Percentiles rank a stretch among this genome's conserved stretches.
These are phyloP conservation scores for Carex littledalei DNA, from an alignment of 176 grass and related monocot genomes.

Conservation along the genomic window DNA sequence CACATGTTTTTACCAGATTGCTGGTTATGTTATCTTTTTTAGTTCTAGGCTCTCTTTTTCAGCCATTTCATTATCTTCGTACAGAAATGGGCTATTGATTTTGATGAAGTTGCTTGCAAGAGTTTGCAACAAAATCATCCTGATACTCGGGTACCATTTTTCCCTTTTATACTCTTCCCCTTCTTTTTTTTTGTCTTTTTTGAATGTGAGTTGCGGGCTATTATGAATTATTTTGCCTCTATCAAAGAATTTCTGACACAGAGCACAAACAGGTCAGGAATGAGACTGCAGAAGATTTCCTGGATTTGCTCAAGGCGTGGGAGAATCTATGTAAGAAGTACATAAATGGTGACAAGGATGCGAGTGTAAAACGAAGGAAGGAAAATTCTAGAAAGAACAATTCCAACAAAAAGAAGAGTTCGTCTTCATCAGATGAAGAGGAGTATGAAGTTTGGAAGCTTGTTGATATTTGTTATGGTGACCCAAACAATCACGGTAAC, in stretches of 20 bases:
- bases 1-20: neutral
- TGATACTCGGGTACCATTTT: conserved; percentile 53
- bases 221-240: neutral
- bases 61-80: conserved; percentile 5
- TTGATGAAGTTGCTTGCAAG: conserved; percentile 55
- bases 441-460: conserved; percentile 67
- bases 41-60: neutral
- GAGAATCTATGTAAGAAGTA: conserved; percentile 72
- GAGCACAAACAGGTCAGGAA: conserved; percentile 62
- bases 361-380: conserved; percentile 1
- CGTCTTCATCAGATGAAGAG: conserved; percentile 41
- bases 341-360: conserved; percentile 27
- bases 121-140: conserved; percentile 79
- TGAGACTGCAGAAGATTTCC: conserved; percentile 72
- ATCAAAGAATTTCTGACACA: conserved; percentile 11
- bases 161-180: conserved; percentile 3
- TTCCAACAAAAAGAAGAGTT: conserved; percentile 21
- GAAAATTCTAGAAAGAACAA: conserved; percentile 38
- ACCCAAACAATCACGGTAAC: conserved; percentile 52
- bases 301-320: conserved; percentile 77
- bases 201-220: neutral
- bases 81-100: conserved; percentile 91
- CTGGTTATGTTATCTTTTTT: neutral
- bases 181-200: conserved; percentile 18
- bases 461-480: conserved; percentile 88